These are phyloP conservation scores for Cadophora malorum DNA, from an alignment of 2,329 filamentous ascomycete genomes.

Conservation along the genomic window DNA sequence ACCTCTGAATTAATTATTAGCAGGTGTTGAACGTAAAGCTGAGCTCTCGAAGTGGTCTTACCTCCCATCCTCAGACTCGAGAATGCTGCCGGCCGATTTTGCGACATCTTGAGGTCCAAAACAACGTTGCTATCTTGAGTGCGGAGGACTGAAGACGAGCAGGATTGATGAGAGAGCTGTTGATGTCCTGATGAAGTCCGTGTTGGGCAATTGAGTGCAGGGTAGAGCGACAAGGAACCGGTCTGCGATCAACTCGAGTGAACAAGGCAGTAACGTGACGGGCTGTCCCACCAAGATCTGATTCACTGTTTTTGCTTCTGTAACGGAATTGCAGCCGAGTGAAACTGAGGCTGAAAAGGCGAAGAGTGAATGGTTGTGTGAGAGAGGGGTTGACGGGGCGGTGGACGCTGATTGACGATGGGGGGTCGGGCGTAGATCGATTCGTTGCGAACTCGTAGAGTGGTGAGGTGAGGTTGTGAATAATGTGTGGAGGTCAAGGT, in stretches of 20 bases:
- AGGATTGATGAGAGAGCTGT: conserved; percentile 51
- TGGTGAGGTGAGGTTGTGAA: conserved; percentile 26
- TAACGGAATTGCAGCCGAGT: conserved; percentile 32
- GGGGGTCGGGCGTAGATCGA: conserved; percentile 22
- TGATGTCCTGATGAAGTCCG: conserved; percentile 55
- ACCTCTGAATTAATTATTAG: conserved; percentile 71
- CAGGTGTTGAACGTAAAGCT: conserved; percentile 29
- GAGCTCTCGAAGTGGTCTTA: conserved; percentile 53
- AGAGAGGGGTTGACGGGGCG: conserved; percentile 21
- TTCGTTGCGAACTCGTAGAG: conserved; percentile 18
- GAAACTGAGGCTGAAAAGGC: conserved; percentile 33
- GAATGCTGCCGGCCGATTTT: conserved; percentile 91
- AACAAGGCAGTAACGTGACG: conserved; percentile 40
- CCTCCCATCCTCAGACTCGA: conserved; percentile 93
- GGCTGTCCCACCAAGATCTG: conserved; percentile 33
- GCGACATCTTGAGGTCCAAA: conserved; percentile 70
- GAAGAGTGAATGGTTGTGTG: conserved; percentile 20
- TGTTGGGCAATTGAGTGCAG: conserved; percentile 55
- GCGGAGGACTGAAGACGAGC: conserved; percentile 52
- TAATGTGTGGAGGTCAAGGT: conserved; percentile 37
- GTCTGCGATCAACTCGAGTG: conserved; percentile 34
- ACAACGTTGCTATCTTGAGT: conserved; percentile 47
- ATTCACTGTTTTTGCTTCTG: conserved; percentile 35
- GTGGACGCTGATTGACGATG: conserved; percentile 30
- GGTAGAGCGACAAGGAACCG: conserved; percentile 33